These are phyloP conservation scores for Actinomucor elegans DNA, from an alignment of 371 early-diverging fungal species.

Conservation along the genomic window DNA sequence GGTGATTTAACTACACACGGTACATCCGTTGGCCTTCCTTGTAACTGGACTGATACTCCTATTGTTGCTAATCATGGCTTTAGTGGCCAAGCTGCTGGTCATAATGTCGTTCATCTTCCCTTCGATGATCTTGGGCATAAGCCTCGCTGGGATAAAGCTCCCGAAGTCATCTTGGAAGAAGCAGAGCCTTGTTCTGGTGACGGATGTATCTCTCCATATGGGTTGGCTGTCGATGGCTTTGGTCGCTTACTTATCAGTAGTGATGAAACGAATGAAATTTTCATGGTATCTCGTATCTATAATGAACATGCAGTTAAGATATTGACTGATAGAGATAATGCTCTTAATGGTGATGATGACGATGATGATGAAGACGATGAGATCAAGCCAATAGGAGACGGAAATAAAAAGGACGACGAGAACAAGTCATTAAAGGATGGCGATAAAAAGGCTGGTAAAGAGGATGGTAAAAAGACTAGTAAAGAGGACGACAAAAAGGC, in stretches of 20 bases:
- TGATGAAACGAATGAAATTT: constrained; percentile 42
- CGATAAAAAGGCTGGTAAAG: not conserved
- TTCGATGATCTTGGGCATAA: constrained; percentile 47
- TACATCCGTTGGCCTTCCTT: constrained; percentile 50
- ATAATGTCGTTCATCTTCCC: constrained; percentile 37
- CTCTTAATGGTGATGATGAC: not conserved
- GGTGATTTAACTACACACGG: constrained; percentile 31
- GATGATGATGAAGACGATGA: not conserved
- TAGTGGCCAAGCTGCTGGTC: constrained; percentile 23
- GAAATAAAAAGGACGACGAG: not conserved
- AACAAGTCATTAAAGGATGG: not conserved
- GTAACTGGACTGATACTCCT: constrained; percentile 51
- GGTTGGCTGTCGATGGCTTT: constrained; percentile 34
- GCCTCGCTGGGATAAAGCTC: constrained; percentile 39
- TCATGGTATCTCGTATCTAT: constrained; percentile 34
- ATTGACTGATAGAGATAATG: constrained; percentile 27
- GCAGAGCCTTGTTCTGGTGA: constrained; percentile 18
- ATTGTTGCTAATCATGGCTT: constrained; percentile 38
- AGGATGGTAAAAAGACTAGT: not conserved
- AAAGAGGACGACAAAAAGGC: not conserved
- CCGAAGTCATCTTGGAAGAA: constrained; percentile 34
- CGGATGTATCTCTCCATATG: constrained; percentile 32
- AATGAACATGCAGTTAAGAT: constrained; percentile 29
- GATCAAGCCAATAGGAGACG: not conserved
- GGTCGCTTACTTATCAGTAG: constrained; percentile 44